phyloP scores from a whole-genome alignment of 2,329 filamentous ascomycete genomes.

The Fusarium palustre region DNA sequence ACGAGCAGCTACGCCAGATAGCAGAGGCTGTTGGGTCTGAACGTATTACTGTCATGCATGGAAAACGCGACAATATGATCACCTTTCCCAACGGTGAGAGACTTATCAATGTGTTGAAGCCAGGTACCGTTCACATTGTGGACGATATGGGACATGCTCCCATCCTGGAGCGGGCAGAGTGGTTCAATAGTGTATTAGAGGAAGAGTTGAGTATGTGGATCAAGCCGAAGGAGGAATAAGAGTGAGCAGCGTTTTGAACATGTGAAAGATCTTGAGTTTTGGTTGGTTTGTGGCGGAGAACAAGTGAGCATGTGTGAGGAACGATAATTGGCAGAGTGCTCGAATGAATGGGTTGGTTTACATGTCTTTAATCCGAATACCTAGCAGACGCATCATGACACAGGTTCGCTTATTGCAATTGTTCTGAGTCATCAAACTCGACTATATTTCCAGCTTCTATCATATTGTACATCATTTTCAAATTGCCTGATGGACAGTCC shows the following conservation, averaged over 20 bases:
- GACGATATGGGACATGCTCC: slow-evolving; percentile 82
- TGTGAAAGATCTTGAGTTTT: background rate
- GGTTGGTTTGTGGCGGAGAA: background rate
- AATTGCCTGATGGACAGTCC: slow-evolving; percentile 7
- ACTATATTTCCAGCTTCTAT: slow-evolving; percentile 26
- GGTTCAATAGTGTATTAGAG: slow-evolving; percentile 75
- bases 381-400: slow-evolving; percentile 1
- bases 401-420: background rate
- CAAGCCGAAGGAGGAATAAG: slow-evolving; percentile 52
- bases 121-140: slow-evolving; percentile 71
- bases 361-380: slow-evolving; percentile 18
- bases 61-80: slow-evolving; percentile 82
- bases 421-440: background rate
- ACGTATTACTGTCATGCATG: slow-evolving; percentile 82
- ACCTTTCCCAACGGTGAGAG: slow-evolving; percentile 75
- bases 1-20: slow-evolving; percentile 62
- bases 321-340: slow-evolving; percentile 5
- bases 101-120: slow-evolving; percentile 73
- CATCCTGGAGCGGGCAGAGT: slow-evolving; percentile 75
- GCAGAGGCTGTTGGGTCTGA: slow-evolving; percentile 77
- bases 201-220: slow-evolving; percentile 66
- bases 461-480: slow-evolving; percentile 20
- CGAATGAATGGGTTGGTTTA: slow-evolving; percentile 8
- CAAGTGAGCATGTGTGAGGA: background rate
- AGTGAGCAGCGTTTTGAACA: background rate